Percentiles rank a stretch among this genome's conserved stretches.
Conservation (phyloP, 257 asterid species). For the Solanum pennellii region DNA sequence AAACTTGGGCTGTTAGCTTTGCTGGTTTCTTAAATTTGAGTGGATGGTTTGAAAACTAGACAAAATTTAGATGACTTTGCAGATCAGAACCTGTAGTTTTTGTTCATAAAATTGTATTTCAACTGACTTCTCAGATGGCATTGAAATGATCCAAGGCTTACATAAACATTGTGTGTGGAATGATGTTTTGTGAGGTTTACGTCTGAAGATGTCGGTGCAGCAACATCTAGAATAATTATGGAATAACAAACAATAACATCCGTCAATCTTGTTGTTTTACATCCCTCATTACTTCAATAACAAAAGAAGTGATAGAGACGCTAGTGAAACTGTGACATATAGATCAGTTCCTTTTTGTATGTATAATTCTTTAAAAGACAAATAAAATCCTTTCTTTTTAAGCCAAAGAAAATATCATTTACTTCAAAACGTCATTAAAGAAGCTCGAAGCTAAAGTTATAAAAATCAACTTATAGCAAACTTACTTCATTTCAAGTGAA, state of each 20-base stretch:
- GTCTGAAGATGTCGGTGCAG: too few species aligned
- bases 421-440: neutral
- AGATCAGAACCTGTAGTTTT: neutral
- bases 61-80: neutral
- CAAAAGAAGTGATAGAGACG: neutral
- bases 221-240: too few species aligned
- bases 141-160: too few species aligned
- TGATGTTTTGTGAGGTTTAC: too few species aligned
- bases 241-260: too few species aligned
- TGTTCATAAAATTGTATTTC: neutral
- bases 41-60: neutral
- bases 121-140: too few species aligned
- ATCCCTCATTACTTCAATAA: neutral
- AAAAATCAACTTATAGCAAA: too few species aligned
- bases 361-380: too few species aligned
- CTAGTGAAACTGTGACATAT: too few species aligned
- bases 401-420: neutral
- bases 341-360: neutral
- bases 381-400: neutral
- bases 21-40: neutral
- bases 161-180: too few species aligned
- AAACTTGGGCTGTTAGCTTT: neutral
- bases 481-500: neutral
- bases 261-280: neutral
- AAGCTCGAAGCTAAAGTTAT: neutral